Evolutionary conservation across 768 basidiomycete species (phyloP).

Genomic region (Rhodotorula taiwanensis): DNA sequence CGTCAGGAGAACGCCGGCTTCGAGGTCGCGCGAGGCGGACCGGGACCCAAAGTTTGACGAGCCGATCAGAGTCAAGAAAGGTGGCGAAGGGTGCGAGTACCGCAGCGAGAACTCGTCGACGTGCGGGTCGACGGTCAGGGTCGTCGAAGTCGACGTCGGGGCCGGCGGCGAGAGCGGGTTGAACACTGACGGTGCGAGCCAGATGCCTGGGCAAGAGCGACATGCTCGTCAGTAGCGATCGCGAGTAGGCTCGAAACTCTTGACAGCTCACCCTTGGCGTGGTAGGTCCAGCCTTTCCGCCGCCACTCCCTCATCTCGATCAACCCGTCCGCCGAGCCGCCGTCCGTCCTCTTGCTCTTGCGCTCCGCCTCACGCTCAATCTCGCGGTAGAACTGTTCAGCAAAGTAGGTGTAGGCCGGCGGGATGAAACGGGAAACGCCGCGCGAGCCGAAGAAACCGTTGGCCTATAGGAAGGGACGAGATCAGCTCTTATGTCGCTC

Average conservation of each 20-base stretch:
- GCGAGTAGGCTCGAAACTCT: no score
- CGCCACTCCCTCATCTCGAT: constrained; percentile 81
- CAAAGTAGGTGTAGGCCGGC: constrained; percentile 84
- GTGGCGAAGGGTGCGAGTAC: constrained; percentile 10
- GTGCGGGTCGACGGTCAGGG: constrained; percentile 16
- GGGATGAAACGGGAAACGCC: constrained; percentile 91
- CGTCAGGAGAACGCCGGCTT: constrained; percentile 36
- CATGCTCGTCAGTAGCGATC: background rate
- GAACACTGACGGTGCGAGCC: constrained; percentile 35
- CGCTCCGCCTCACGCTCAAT: constrained; percentile 10
- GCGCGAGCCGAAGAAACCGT: constrained; percentile 84
- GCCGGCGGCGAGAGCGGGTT: constrained; percentile 20
- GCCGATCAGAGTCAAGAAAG: constrained; percentile 40
- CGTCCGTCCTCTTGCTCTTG: constrained; percentile 2
- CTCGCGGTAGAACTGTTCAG: constrained; percentile 61
- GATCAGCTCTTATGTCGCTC: no score
- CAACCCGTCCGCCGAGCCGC: constrained; percentile 34
- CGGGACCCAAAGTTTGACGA: constrained; percentile 40
- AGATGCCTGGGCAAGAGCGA: constrained; percentile 28
- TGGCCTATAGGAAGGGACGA: constrained; percentile 56
- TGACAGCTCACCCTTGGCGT: constrained; percentile 73
- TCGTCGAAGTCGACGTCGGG: background rate
- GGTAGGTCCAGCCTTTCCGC: constrained; percentile 88
- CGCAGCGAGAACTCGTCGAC: constrained; percentile 21
- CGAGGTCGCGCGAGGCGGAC: constrained; percentile 38